These are phyloP conservation scores for Sclerotinia glacialis DNA, from an alignment of 2,329 filamentous ascomycete genomes.

Conservation along the genomic window DNA sequence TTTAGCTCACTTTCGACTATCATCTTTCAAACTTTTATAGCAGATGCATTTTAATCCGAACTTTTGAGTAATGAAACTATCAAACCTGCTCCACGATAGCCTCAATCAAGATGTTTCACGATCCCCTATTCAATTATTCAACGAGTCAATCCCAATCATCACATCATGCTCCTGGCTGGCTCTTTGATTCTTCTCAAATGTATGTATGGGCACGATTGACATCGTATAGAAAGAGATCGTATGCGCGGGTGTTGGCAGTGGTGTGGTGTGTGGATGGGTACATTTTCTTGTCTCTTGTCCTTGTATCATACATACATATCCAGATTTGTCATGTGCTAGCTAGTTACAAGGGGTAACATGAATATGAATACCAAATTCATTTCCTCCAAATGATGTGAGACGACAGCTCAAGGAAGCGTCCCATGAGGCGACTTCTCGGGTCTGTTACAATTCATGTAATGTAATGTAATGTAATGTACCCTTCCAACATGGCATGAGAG, in stretches of 20 bases:
- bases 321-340: not conserved
- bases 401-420: not conserved
- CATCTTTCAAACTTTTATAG: too few species aligned
- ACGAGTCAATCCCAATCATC: too few species aligned
- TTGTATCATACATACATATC: not conserved
- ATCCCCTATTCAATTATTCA: too few species aligned
- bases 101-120: too few species aligned
- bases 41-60: too few species aligned
- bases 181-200: not conserved
- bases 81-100: too few species aligned
- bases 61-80: too few species aligned
- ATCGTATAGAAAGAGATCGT: not conserved
- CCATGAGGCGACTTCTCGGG: not conserved
- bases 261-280: not conserved
- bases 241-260: not conserved
- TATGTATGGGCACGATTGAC: not conserved
- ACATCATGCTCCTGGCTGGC: too few species aligned
- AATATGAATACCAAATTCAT: not conserved
- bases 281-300: not conserved
- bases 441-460: not conserved
- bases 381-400: not conserved
- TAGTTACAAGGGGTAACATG: not conserved
- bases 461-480: not conserved
- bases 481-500: constrained; percentile 3
- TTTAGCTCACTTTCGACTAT: not conserved